These are phyloP conservation scores for Wickerhamiella kurtzmanii DNA, from an alignment of 805 yeast species.

Conservation along the genomic window DNA sequence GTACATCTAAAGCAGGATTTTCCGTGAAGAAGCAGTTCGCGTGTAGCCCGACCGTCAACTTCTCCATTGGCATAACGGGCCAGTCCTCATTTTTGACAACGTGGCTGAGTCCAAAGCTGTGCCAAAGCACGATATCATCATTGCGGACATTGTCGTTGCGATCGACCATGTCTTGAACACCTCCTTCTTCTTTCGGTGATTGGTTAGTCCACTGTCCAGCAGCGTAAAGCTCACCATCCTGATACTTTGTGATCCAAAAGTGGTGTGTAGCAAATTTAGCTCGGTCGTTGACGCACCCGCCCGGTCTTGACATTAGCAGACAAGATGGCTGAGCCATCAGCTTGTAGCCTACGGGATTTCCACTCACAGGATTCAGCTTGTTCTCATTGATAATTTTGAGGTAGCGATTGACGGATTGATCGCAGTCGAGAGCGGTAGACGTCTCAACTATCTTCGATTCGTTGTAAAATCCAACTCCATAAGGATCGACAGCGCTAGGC, in stretches of 20 bases:
- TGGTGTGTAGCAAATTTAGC: conserved; percentile 65
- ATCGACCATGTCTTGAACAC: conserved; percentile 15
- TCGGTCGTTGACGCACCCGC: conserved; percentile 52
- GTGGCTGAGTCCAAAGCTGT: conserved; percentile 68
- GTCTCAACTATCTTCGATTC: conserved; percentile 52
- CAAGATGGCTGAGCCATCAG: conserved; percentile 61
- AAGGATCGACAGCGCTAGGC: conserved; percentile 42
- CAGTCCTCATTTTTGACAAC: conserved; percentile 72
- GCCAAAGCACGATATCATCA: conserved; percentile 66
- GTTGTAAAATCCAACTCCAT: conserved; percentile 54
- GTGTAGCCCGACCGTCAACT: conserved; percentile 47
- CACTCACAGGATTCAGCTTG: conserved; percentile 51
- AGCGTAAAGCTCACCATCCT: conserved; percentile 56
- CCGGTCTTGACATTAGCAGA: conserved; percentile 52
- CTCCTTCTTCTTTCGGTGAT: conserved; percentile 48
- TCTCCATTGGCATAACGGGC: conserved; percentile 82
- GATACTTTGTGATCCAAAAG: conserved; percentile 68
- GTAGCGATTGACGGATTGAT: conserved; percentile 62
- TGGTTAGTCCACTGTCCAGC: conserved; percentile 83
- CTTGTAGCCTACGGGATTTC: conserved; percentile 64
- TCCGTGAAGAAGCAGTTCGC: conserved; percentile 66
- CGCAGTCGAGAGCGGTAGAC: conserved; percentile 57
- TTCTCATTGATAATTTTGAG: conserved; percentile 63
- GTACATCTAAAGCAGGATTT: conserved; percentile 69
- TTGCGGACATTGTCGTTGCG: conserved; percentile 47